Conservation (phyloP, 2,329 filamentous ascomycete genomes). For the Scleromitrula shiraiana region DNA sequence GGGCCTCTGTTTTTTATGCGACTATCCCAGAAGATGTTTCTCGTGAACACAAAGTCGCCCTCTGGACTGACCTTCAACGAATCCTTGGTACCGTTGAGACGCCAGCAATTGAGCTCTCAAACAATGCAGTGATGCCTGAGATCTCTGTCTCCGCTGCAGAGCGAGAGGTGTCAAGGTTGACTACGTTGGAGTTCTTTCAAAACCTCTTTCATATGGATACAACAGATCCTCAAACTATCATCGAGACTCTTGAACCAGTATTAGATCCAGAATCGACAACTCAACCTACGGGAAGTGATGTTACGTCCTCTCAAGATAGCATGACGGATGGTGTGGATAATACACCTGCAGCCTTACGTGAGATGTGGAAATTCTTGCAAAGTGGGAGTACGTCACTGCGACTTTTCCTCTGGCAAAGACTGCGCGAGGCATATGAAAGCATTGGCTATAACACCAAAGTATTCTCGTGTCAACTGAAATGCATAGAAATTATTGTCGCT, state of each 20-base stretch:
- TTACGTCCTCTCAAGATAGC: conserved; percentile 8
- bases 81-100: conserved; percentile 41
- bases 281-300: conserved; percentile 21
- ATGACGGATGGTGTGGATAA: conserved; percentile 18
- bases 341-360: conserved; percentile 44
- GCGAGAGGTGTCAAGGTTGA: conserved; percentile 83
- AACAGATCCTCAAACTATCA: conserved; percentile 73
- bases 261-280: conserved; percentile 62
- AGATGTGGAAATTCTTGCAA: conserved; percentile 79
- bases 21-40: conserved; percentile 46
- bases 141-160: conserved; percentile 79
- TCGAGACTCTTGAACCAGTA: conserved; percentile 87
- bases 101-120: conserved; percentile 57
- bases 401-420: conserved; percentile 79
- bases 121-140: conserved; percentile 83
- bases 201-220: conserved; percentile 79
- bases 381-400: conserved; percentile 75
- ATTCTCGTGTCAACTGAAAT: conserved; percentile 77
- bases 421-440: conserved; percentile 80
- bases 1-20: conserved; percentile 56
- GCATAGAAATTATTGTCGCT: conserved; percentile 72
- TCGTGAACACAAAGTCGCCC: conserved; percentile 52
- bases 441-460: conserved; percentile 85
- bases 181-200: conserved; percentile 93
- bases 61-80: conserved; percentile 53